A percentile compares a stretch with the other conserved stretches of the same genome.
Conservation (phyloP, 257 asterid genomes). For the Jasminum sambac region DNA sequence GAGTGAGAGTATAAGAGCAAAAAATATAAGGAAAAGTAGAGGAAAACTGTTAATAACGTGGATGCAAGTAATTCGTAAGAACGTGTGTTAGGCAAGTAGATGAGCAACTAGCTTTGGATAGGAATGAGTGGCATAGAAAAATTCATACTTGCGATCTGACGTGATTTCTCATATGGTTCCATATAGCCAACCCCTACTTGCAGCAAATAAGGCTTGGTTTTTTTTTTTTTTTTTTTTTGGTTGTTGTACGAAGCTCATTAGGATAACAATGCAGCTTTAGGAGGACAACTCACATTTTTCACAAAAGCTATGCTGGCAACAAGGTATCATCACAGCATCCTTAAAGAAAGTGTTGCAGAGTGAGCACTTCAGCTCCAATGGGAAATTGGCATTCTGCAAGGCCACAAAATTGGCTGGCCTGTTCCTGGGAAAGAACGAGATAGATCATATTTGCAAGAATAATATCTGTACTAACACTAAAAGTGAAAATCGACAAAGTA, state of each 20-base stretch:
- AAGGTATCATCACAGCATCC: conserved; percentile 96
- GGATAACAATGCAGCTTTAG: conserved; percentile 4
- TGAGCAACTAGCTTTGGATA: too few relatives aligned
- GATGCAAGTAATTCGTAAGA: too few relatives aligned
- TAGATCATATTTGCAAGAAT: conserved; percentile 31
- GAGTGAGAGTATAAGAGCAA: too few relatives aligned
- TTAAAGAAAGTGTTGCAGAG: conserved; percentile 70
- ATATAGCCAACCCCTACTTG: too few relatives aligned
- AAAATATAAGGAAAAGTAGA: too few relatives aligned
- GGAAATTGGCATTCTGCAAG: conserved; percentile 25
- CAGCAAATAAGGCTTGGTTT: too few relatives aligned
- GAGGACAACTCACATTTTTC: conserved; percentile 67
- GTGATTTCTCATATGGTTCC: too few relatives aligned
- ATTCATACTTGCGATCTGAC: too few relatives aligned
- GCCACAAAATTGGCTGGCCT: conserved; percentile 38
- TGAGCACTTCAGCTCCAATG: conserved; percentile 50
- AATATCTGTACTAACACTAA: conserved; percentile 10
- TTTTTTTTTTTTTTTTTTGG: too few relatives aligned
- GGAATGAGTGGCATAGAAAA: too few relatives aligned
- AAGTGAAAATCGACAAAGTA: conserved; percentile 10
- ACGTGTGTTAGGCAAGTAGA: too few relatives aligned
- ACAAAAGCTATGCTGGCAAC: conserved; percentile 97
- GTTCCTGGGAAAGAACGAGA: conserved; percentile 3
- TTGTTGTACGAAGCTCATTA: not conserved
- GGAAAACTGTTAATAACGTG: too few relatives aligned